phyloP scores from a whole-genome alignment of 495 filamentous ascomycete species.

The Cenococcum geophilum region DNA sequence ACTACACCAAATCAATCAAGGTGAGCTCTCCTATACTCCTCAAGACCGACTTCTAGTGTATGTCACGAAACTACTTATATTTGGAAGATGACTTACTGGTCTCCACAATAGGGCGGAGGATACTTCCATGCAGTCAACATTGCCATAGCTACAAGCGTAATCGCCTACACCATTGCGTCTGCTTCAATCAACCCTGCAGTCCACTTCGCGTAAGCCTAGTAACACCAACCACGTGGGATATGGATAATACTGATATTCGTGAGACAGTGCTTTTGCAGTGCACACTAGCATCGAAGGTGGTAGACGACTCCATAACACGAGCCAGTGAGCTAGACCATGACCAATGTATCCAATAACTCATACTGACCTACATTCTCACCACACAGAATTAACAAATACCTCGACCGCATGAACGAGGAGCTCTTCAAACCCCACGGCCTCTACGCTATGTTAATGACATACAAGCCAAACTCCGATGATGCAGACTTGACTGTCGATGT shows the following conservation, averaged over 20 bases:
- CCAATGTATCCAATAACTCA: too few relatives aligned
- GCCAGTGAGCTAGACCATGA: not conserved
- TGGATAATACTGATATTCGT: too few relatives aligned
- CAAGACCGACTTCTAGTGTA: not conserved
- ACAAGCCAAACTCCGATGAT: conserved; percentile 22
- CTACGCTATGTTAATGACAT: conserved; percentile 15
- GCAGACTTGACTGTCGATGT: not conserved
- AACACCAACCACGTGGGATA: too few relatives aligned
- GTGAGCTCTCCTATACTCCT: conserved; percentile 17
- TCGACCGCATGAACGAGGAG: conserved; percentile 6
- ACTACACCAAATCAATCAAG: conserved; percentile 35
- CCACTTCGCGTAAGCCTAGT: not conserved
- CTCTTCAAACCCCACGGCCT: conserved; percentile 2
- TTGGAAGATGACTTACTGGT: not conserved
- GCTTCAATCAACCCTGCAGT: conserved; percentile 21
- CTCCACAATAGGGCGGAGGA: not conserved
- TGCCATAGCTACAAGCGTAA: conserved; percentile 23
- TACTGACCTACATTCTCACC: too few relatives aligned
- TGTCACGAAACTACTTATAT: not conserved
- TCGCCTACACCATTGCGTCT: conserved; percentile 22
- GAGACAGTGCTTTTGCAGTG: not conserved
- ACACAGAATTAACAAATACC: not conserved
- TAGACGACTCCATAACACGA: not conserved
- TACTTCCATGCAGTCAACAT: conserved; percentile 27
- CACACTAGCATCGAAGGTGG: conserved; percentile 4